Evolutionary conservation across 2,329 filamentous ascomycete genomes (phyloP).

Genomic region (Grosmannia clavigera): DNA sequence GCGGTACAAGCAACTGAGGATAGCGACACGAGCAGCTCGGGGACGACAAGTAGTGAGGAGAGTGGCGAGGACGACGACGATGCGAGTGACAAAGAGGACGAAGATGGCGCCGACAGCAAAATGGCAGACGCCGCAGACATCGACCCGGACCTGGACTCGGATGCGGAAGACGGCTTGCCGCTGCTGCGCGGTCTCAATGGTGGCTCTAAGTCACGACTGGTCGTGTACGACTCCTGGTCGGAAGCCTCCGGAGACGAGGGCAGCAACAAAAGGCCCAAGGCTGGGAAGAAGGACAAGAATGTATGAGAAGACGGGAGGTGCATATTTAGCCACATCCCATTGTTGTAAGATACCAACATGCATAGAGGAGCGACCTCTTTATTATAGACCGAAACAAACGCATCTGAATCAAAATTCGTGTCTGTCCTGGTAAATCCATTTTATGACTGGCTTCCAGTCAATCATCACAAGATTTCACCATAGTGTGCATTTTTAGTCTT

Average conservation of each 20-base stretch:
- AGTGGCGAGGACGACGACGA: neutral
- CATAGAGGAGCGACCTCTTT: too few relatives aligned
- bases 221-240: conserved; percentile 15
- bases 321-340: too few relatives aligned
- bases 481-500: too few relatives aligned
- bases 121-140: neutral
- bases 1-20: neutral
- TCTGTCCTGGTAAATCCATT: too few relatives aligned
- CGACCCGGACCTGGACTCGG: neutral
- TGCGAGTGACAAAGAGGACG: neutral
- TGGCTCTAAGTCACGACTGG: conserved; percentile 5
- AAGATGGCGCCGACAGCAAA: neutral
- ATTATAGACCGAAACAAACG: too few relatives aligned
- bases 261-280: neutral
- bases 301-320: too few relatives aligned
- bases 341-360: too few relatives aligned
- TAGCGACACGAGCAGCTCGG: conserved; percentile 12
- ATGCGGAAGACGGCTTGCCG: neutral
- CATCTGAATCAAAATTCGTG: too few relatives aligned
- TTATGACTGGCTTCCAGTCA: too few relatives aligned
- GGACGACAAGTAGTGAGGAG: conserved; percentile 1
- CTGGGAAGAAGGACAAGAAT: too few relatives aligned
- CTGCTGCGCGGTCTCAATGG: neutral
- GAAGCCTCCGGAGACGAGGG: conserved; percentile 10
- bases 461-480: too few relatives aligned